Evolutionary conservation across 768 basidiomycete species (phyloP).

Genomic region (Psilocybe sp.): DNA sequence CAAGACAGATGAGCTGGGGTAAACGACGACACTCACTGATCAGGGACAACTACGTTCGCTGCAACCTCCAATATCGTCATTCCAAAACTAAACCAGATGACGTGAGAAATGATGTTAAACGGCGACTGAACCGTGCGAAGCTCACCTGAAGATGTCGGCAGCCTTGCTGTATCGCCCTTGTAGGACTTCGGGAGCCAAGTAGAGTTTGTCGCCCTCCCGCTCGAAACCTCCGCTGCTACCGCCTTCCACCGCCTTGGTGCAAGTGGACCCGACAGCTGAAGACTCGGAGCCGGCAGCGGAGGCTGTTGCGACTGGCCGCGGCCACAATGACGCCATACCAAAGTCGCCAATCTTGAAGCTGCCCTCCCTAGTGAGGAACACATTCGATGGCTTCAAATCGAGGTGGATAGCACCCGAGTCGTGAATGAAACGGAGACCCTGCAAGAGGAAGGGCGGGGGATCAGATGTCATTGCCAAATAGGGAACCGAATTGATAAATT

Average conservation of each 20-base stretch:
- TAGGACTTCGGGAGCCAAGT: conserved; percentile 94
- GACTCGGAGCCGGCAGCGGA: not conserved
- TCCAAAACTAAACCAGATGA: conserved; percentile 67
- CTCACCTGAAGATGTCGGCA: conserved; percentile 96
- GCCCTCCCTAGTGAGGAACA: conserved; percentile 85
- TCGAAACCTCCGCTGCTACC: conserved; percentile 62
- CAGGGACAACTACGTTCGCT: conserved; percentile 94
- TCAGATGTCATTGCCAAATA: conserved; percentile 4
- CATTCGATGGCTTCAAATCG: conserved; percentile 96
- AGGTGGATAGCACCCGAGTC: conserved; percentile 87
- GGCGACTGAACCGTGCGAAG: conserved; percentile 32
- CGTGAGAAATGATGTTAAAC: conserved; percentile 36
- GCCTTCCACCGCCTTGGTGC: conserved; percentile 7
- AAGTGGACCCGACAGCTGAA: conserved; percentile 1
- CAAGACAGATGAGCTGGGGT: no score
- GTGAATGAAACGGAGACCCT: conserved; percentile 91
- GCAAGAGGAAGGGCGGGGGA: conserved; percentile 13
- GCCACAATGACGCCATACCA: conserved; percentile 97
- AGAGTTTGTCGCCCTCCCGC: conserved; percentile 95
- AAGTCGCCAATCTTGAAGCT: conserved; percentile 97
- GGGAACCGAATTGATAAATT: conserved; percentile 28
- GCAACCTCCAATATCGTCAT: conserved; percentile 95
- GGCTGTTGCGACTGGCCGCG: conserved; percentile 29
- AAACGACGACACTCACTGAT: conserved; percentile 71
- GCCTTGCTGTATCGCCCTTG: conserved; percentile 89